Conservation (phyloP, 2,329 filamentous ascomycete species). For the Aspergillus sojae region DNA sequence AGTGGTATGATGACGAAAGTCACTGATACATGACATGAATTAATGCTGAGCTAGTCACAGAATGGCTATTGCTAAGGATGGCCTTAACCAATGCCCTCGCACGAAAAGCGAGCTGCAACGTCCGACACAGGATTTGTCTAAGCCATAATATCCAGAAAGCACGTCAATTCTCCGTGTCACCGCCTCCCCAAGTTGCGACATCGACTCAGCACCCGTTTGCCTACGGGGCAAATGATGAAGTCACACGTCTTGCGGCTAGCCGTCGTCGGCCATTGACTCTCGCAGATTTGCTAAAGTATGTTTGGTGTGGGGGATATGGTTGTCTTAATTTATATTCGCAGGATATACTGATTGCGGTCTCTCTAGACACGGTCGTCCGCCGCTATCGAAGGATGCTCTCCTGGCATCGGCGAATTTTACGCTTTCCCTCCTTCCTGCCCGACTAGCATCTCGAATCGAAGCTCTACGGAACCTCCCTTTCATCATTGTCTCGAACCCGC, state of each 20-base stretch:
- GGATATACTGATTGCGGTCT: neutral
- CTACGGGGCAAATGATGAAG: constrained; percentile 71
- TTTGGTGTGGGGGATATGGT: neutral
- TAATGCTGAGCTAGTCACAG: constrained; percentile 10
- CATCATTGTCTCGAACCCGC: constrained; percentile 97
- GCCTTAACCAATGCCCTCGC: constrained; percentile 19
- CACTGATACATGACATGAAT: neutral
- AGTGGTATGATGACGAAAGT: neutral
- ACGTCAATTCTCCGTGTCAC: constrained; percentile 25
- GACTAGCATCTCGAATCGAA: constrained; percentile 91
- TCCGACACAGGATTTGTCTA: neutral
- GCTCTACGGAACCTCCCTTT: constrained; percentile 91
- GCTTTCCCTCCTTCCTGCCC: constrained; percentile 84
- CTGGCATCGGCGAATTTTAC: constrained; percentile 95
- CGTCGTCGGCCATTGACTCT: constrained; percentile 81
- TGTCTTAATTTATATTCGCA: neutral
- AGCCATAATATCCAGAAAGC: constrained; percentile 4
- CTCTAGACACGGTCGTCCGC: constrained; percentile 73
- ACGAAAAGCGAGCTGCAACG: constrained; percentile 14
- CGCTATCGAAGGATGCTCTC: constrained; percentile 76
- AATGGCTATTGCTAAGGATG: constrained; percentile 28
- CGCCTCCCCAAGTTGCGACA: constrained; percentile 30
- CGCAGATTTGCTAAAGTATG: constrained; percentile 83
- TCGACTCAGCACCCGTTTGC: constrained; percentile 50
- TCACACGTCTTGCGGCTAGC: constrained; percentile 74